phyloP scores from a whole-genome alignment of 1,284 basidiomycete species.

The Inonotus obliquus region DNA sequence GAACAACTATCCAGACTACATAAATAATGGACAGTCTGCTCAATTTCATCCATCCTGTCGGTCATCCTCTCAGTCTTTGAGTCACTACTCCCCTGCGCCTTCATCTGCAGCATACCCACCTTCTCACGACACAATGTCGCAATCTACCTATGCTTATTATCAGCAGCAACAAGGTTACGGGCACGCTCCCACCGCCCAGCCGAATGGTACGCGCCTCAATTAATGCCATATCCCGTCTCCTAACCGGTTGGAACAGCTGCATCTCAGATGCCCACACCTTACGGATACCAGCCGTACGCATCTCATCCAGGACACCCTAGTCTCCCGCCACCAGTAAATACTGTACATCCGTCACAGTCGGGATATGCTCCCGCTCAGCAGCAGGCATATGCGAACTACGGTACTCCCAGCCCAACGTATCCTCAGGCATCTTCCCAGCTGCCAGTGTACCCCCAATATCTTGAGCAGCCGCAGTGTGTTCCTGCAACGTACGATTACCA shows the following conservation, averaged over 20 bases:
- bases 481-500: slow-evolving; percentile 6
- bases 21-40: not conserved
- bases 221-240: not conserved
- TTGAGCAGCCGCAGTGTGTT: not conserved
- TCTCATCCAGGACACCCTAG: not conserved
- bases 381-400: not conserved
- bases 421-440: not conserved
- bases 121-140: slow-evolving; percentile 2
- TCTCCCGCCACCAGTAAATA: not conserved
- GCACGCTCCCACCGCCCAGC: not conserved
- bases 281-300: slow-evolving; percentile 6
- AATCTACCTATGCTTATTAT: slow-evolving; percentile 7
- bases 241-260: not conserved
- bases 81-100: not conserved
- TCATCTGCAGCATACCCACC: not conserved
- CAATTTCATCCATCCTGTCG: not conserved
- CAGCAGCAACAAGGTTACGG: slow-evolving; percentile 2
- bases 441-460: slow-evolving; percentile 3
- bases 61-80: not conserved
- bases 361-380: slow-evolving; percentile 2
- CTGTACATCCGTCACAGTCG: not conserved
- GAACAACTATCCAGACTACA: slow-evolving; percentile 11
- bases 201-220: slow-evolving; percentile 2
- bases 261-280: not conserved
- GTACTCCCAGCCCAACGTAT: not conserved